A percentile compares a stretch with the other conserved stretches of the same genome.
phyloP scores from a whole-genome alignment of 441 rosid genomes.

The Populus hybrid region DNA sequence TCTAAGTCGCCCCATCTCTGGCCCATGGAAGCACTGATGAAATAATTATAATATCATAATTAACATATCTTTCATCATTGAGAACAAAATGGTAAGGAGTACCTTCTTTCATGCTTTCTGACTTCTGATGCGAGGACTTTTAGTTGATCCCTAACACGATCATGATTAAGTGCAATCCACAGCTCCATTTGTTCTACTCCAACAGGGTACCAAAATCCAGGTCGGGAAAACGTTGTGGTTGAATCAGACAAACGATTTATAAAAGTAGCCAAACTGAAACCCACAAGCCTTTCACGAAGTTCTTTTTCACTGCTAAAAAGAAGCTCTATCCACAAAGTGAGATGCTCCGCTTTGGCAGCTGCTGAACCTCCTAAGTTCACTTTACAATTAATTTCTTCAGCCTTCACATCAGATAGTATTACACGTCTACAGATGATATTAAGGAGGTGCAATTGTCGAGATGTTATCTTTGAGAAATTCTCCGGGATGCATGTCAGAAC shows the following conservation, averaged over 20 bases:
- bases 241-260: constrained; percentile 24
- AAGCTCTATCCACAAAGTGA: constrained; percentile 52
- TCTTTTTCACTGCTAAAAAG: constrained; percentile 69
- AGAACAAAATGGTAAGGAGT: constrained; percentile 11
- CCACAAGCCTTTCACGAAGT: constrained; percentile 74
- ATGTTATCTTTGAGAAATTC: constrained; percentile 43
- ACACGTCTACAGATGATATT: constrained; percentile 68
- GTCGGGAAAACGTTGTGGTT: constrained; percentile 19
- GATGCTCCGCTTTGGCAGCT: constrained; percentile 34
- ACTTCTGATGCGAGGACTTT: constrained; percentile 42
- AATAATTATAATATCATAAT: neutral
- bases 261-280: constrained; percentile 55
- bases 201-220: constrained; percentile 52
- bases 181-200: constrained; percentile 74
- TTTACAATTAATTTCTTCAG: constrained; percentile 52
- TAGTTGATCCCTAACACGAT: constrained; percentile 36
- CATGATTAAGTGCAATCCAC: constrained; percentile 55
- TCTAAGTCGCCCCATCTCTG: neutral
- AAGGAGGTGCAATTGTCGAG: constrained; percentile 74
- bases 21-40: neutral
- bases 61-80: neutral
- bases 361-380: constrained; percentile 21
- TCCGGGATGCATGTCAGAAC: constrained; percentile 38
- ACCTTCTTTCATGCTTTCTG: constrained; percentile 43
- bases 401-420: constrained; percentile 50